Evolutionary conservation across 805 yeast genomes (phyloP).

Genomic region (Candida easanensis): DNA sequence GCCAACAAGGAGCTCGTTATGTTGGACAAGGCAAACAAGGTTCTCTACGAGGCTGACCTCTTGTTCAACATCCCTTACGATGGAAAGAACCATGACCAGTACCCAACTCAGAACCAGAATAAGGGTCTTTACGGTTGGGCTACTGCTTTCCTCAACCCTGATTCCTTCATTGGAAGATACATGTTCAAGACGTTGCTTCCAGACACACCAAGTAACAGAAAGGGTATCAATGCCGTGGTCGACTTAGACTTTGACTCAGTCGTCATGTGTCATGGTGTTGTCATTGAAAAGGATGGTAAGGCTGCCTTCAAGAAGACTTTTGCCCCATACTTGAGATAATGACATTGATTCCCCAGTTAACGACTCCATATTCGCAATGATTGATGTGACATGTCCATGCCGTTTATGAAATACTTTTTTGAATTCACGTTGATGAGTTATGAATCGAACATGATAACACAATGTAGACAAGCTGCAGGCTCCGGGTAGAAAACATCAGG

Average conservation of each 20-base stretch:
- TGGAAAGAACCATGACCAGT: slow-evolving; percentile 52
- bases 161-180: slow-evolving; percentile 34
- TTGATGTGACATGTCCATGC: too few relatives aligned
- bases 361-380: too few relatives aligned
- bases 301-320: slow-evolving; percentile 24
- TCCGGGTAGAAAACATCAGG: too few relatives aligned
- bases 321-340: slow-evolving; percentile 12
- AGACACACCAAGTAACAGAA: slow-evolving; percentile 10
- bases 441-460: too few relatives aligned
- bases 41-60: slow-evolving; percentile 58
- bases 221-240: slow-evolving; percentile 18
- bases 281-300: slow-evolving; percentile 41
- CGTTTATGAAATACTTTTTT: too few relatives aligned
- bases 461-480: too few relatives aligned
- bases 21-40: slow-evolving; percentile 44
- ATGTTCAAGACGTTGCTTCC: slow-evolving; percentile 28
- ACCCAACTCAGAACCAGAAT: slow-evolving; percentile 39
- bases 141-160: slow-evolving; percentile 41
- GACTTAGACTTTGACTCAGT: slow-evolving; percentile 47
- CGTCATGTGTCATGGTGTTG: slow-evolving; percentile 60
- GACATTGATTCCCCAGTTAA: too few relatives aligned
- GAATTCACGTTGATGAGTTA: too few relatives aligned
- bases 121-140: slow-evolving; percentile 39
- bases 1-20: slow-evolving; percentile 57
- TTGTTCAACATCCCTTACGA: slow-evolving; percentile 53